A percentile compares a stretch with the other conserved stretches of the same genome.
These are phyloP conservation scores for Maudiozyma humilis DNA, from an alignment of 1,139 yeast genomes.

Conservation along the genomic window DNA sequence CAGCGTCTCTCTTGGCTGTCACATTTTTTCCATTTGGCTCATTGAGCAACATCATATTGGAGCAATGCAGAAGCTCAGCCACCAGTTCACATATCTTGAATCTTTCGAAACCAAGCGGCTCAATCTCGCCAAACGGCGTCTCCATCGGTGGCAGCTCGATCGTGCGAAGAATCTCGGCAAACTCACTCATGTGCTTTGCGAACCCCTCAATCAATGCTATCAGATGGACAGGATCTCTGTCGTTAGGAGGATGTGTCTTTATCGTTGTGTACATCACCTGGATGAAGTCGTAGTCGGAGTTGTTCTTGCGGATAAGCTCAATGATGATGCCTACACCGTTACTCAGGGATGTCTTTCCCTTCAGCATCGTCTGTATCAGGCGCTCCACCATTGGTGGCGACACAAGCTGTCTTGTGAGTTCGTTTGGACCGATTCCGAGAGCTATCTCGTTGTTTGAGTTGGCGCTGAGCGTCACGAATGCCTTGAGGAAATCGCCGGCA, in stretches of 20 bases:
- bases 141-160: slow-evolving; percentile 36
- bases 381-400: slow-evolving; percentile 56
- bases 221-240: slow-evolving; percentile 87
- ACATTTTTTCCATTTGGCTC: slow-evolving; percentile 74
- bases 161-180: slow-evolving; percentile 45
- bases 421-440: slow-evolving; percentile 93
- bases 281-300: slow-evolving; percentile 86
- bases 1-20: slow-evolving; percentile 65
- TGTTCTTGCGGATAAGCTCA: slow-evolving; percentile 89
- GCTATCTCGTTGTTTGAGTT: slow-evolving; percentile 65
- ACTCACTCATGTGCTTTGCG: slow-evolving; percentile 63
- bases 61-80: slow-evolving; percentile 91
- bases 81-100: slow-evolving; percentile 90
- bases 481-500: slow-evolving; percentile 89
- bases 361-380: slow-evolving; percentile 69
- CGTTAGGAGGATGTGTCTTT: slow-evolving; percentile 87
- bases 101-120: slow-evolving; percentile 91
- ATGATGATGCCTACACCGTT: slow-evolving; percentile 94
- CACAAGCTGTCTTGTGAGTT: slow-evolving; percentile 82
- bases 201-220: slow-evolving; percentile 79
- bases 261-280: slow-evolving; percentile 81
- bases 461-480: slow-evolving; percentile 84
- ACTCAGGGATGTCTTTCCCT: slow-evolving; percentile 85
- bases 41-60: slow-evolving; percentile 86
- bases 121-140: slow-evolving; percentile 67